Evolutionary conservation across 139 green algal species (phyloP).

Genomic region (Chlamydomonas sphaeroides): DNA sequence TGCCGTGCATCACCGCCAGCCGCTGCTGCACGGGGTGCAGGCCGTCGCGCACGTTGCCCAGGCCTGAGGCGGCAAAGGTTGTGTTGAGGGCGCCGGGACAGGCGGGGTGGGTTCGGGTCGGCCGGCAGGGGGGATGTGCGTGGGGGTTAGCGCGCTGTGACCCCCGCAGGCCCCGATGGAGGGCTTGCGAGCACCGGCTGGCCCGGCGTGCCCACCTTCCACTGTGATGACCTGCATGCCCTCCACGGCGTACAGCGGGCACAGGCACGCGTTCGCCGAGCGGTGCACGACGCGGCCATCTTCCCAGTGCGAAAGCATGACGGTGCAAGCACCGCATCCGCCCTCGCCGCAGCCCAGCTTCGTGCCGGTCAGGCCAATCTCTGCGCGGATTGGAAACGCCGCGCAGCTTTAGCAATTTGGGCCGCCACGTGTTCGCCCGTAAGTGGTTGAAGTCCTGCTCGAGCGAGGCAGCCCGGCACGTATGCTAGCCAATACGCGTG

Average conservation of each 20-base stretch:
- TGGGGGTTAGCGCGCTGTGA: too few species aligned
- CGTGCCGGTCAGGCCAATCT: conserved; percentile 84
- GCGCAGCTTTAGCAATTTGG: too few species aligned
- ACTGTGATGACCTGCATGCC: conserved; percentile 94
- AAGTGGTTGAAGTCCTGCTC: too few species aligned
- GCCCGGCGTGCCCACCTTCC: conserved; percentile 73
- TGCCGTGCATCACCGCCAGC: conserved; percentile 90
- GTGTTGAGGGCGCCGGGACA: too few species aligned
- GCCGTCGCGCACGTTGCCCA: conserved; percentile 84
- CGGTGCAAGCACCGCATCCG: conserved; percentile 95
- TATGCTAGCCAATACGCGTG: too few species aligned
- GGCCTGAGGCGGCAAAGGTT: conserved; percentile 59
- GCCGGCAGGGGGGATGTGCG: too few species aligned
- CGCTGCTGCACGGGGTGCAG: conserved; percentile 93
- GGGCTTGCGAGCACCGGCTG: too few species aligned
- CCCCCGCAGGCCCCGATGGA: too few species aligned
- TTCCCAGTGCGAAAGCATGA: conserved; percentile 89
- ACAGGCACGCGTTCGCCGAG: conserved; percentile 95
- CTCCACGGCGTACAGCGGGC: conserved; percentile 92
- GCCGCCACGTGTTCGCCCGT: too few species aligned
- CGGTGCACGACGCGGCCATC: conserved; percentile 70
- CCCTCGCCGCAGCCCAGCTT: conserved; percentile 98
- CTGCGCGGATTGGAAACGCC: conserved; percentile 48
- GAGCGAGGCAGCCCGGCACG: too few species aligned
- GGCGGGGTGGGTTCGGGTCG: too few species aligned